Percentiles rank a stretch among this genome's conserved stretches.
phyloP scores from a whole-genome alignment of 306 rosid genomes.

The Chamaecrista fasciculata region DNA sequence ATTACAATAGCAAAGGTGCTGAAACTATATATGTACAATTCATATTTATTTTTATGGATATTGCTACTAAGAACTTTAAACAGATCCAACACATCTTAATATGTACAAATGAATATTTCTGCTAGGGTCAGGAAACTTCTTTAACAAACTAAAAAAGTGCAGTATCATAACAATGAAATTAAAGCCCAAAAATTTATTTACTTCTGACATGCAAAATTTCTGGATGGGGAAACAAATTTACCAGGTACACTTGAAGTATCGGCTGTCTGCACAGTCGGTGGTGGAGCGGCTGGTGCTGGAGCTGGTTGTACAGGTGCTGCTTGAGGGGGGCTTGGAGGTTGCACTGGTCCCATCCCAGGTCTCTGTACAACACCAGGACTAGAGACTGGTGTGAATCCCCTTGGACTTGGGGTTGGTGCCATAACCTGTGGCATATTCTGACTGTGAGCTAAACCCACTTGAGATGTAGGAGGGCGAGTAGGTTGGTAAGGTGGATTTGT shows the following conservation, averaged over 20 bases:
- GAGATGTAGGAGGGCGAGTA: constrained; percentile 36
- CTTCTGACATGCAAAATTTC: neutral
- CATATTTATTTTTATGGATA: no score
- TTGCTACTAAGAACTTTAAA: neutral
- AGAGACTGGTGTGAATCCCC: constrained; percentile 67
- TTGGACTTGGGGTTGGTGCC: constrained; percentile 53
- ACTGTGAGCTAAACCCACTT: constrained; percentile 34
- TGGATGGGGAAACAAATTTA: constrained; percentile 22
- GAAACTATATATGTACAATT: neutral
- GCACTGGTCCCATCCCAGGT: constrained; percentile 58
- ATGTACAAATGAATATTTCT: neutral
- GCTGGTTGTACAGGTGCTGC: constrained; percentile 58
- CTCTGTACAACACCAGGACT: constrained; percentile 62
- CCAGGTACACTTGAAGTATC: constrained; percentile 93
- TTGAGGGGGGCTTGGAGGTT: constrained; percentile 84
- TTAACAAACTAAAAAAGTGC: neutral
- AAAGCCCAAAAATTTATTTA: neutral
- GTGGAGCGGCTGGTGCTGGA: constrained; percentile 66
- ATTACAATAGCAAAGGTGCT: neutral
- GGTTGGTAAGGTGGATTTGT: constrained; percentile 62
- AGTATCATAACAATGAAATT: neutral
- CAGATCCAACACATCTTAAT: neutral
- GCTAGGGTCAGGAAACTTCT: neutral
- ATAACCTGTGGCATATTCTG: constrained; percentile 54
- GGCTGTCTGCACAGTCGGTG: constrained; percentile 85